These are phyloP conservation scores for Dalbergia cochinchinensis DNA, from an alignment of 306 rosid genomes.

Conservation along the genomic window DNA sequence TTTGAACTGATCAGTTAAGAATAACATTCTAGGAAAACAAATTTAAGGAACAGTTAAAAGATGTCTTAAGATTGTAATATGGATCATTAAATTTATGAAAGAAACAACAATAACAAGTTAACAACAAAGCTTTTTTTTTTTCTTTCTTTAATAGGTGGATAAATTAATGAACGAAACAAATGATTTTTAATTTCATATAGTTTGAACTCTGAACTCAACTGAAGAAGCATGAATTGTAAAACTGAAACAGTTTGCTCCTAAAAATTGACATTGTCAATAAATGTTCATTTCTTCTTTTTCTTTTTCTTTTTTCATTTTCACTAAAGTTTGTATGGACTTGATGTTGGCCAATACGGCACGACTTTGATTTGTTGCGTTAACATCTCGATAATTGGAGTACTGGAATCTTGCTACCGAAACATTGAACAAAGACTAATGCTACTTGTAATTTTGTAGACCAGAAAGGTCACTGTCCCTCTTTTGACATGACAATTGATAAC, in stretches of 20 bases:
- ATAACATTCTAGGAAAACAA: neutral
- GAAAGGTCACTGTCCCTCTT: neutral
- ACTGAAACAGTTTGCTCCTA: neutral
- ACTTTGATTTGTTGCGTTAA: neutral
- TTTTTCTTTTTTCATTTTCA: neutral
- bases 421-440: slow-evolving; percentile 31
- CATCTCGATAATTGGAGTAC: neutral
- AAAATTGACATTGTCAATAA: neutral
- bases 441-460: neutral
- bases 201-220: neutral
- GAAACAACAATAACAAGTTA: neutral
- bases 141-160: neutral
- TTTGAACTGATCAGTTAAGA: neutral
- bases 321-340: neutral
- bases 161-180: neutral
- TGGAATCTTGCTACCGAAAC: slow-evolving; percentile 35
- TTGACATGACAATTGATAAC: neutral
- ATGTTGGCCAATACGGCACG: slow-evolving; percentile 7
- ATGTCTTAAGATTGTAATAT: neutral
- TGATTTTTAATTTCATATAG: neutral
- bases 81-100: neutral
- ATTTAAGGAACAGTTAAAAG: neutral
- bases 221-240: neutral
- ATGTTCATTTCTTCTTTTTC: neutral
- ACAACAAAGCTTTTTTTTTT: neutral